phyloP scores from a whole-genome alignment of 2,329 filamentous ascomycete species.

The Alternaria sp. region DNA sequence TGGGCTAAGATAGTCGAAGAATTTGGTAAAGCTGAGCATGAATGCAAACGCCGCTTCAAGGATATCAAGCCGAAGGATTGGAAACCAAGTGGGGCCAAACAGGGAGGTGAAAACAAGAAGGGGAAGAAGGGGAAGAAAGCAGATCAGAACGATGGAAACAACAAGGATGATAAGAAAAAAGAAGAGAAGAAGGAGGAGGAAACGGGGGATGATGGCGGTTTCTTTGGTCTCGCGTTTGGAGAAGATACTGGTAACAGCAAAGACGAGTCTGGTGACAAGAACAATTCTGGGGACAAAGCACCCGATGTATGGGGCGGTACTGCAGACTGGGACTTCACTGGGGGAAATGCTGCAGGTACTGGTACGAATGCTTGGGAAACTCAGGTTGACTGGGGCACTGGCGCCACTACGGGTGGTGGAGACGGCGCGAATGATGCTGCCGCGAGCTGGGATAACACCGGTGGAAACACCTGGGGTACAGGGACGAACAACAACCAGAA shows the following conservation, averaged over 20 bases:
- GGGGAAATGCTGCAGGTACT: background rate
- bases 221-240: background rate
- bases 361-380: background rate
- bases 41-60: constrained; percentile 39
- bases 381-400: background rate
- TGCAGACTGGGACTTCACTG: background rate
- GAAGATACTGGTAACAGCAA: background rate
- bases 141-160: background rate
- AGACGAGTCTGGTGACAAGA: background rate
- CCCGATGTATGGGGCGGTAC: background rate
- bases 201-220: background rate
- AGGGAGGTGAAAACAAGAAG: background rate
- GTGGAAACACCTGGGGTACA: background rate
- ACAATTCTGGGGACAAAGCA: background rate
- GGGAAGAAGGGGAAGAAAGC: constrained; percentile 23
- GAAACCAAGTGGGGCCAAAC: constrained; percentile 11
- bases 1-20: constrained; percentile 43
- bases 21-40: constrained; percentile 27
- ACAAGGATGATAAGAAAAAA: background rate
- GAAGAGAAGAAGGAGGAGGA: background rate
- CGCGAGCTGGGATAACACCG: background rate
- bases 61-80: constrained; percentile 43
- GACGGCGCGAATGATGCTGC: background rate
- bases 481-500: background rate
- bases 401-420: background rate